Conservation (phyloP, 2,329 filamentous ascomycete species). For the Microsporum canis region DNA sequence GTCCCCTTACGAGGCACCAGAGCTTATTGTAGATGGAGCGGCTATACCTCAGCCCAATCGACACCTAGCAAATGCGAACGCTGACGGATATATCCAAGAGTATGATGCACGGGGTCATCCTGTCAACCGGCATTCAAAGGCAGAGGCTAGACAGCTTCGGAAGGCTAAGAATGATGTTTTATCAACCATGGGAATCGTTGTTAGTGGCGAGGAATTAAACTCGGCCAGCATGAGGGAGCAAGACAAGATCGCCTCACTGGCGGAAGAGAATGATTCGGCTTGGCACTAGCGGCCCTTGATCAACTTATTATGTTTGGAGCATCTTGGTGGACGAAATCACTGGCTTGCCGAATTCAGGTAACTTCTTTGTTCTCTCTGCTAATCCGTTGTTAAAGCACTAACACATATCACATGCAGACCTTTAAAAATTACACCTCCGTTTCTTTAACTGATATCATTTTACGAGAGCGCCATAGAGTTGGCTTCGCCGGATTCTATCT, state of each 20-base stretch:
- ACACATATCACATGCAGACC: slow-evolving; percentile 21
- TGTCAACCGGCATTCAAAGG: slow-evolving; percentile 33
- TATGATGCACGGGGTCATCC: slow-evolving; percentile 40
- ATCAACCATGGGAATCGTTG: slow-evolving; percentile 39
- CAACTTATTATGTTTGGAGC: slow-evolving; percentile 32
- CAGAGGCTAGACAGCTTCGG: slow-evolving; percentile 29
- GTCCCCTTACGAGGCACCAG: slow-evolving; percentile 37
- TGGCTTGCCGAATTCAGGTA: slow-evolving; percentile 31
- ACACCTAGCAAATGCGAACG: slow-evolving; percentile 16
- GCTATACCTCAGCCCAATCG: neutral
- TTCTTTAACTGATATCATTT: slow-evolving; percentile 28
- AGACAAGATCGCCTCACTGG: slow-evolving; percentile 29
- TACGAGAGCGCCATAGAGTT: slow-evolving; percentile 25
- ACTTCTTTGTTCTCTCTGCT: slow-evolving; percentile 5
- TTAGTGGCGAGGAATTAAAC: slow-evolving; percentile 32
- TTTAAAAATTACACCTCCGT: slow-evolving; percentile 29
- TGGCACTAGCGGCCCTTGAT: slow-evolving; percentile 32
- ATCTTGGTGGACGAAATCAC: slow-evolving; percentile 33
- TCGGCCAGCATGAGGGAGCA: slow-evolving; percentile 27
- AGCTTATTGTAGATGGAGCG: slow-evolving; percentile 14
- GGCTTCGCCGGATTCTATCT: slow-evolving; percentile 31
- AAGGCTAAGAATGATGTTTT: slow-evolving; percentile 42
- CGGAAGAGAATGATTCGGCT: slow-evolving; percentile 34
- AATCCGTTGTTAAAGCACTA: neutral
- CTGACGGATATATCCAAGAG: slow-evolving; percentile 36